A percentile compares a stretch with the other conserved stretches of the same genome.
phyloP scores from a whole-genome alignment of 2,329 filamentous ascomycete genomes.

The Hirsutella thompsonii region DNA sequence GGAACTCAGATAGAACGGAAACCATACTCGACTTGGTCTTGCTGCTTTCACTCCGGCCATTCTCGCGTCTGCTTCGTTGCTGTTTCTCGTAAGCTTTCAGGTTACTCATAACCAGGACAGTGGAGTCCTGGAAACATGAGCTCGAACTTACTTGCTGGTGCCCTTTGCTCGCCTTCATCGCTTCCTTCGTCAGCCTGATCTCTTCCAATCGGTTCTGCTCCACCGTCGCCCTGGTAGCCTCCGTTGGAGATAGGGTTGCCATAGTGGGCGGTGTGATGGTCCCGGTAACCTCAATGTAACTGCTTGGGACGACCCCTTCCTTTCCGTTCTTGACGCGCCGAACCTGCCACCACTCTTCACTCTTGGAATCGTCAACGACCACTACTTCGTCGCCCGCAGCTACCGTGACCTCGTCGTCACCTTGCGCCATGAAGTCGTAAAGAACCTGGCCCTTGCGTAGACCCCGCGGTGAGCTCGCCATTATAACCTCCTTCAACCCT shows the following conservation, averaged over 20 bases:
- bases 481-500: constrained; percentile 71
- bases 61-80: constrained; percentile 62
- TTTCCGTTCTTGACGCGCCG: constrained; percentile 80
- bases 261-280: constrained; percentile 38
- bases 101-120: no score
- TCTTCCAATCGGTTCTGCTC: constrained; percentile 73
- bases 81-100: constrained; percentile 53
- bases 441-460: constrained; percentile 77
- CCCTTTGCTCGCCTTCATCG: constrained; percentile 50
- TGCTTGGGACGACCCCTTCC: constrained; percentile 92
- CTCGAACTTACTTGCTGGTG: constrained; percentile 58
- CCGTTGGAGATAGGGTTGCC: constrained; percentile 31
- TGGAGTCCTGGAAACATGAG: constrained; percentile 57
- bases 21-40: constrained; percentile 60
- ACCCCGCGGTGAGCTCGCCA: constrained; percentile 55
- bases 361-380: constrained; percentile 78
- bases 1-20: no score
- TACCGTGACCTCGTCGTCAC: constrained; percentile 92
- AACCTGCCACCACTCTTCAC: constrained; percentile 98
- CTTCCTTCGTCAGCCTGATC: constrained; percentile 69
- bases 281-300: constrained; percentile 83
- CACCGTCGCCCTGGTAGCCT: constrained; percentile 47
- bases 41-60: constrained; percentile 43
- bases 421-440: constrained; percentile 95
- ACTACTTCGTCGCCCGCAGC: constrained; percentile 81